These are phyloP conservation scores for Amanita exitialis DNA, from an alignment of 768 basidiomycete species.

Conservation along the genomic window DNA sequence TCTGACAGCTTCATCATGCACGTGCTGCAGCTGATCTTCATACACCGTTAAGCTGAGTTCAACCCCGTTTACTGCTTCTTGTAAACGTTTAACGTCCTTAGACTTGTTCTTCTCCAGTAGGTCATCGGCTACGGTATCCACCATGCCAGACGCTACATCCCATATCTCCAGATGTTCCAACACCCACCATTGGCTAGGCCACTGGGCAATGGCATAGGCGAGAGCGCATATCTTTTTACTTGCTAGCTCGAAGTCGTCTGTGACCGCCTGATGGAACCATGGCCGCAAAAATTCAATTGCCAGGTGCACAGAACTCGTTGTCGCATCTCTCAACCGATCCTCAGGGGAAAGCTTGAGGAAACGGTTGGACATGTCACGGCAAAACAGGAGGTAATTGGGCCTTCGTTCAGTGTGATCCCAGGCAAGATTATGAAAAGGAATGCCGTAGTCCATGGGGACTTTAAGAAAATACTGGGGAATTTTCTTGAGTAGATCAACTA, in stretches of 20 bases:
- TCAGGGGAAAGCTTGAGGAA: slow-evolving; percentile 50
- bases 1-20: neutral
- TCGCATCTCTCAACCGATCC: slow-evolving; percentile 52
- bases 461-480: slow-evolving; percentile 63
- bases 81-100: slow-evolving; percentile 38
- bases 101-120: slow-evolving; percentile 39
- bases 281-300: slow-evolving; percentile 58
- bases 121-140: slow-evolving; percentile 56
- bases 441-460: slow-evolving; percentile 7
- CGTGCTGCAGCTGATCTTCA: neutral
- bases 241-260: slow-evolving; percentile 24
- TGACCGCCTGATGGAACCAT: slow-evolving; percentile 51
- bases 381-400: slow-evolving; percentile 58
- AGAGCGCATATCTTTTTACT: slow-evolving; percentile 27
- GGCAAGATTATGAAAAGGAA: slow-evolving; percentile 23
- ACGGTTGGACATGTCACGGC: slow-evolving; percentile 53
- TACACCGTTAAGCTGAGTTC: slow-evolving; percentile 21
- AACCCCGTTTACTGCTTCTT: slow-evolving; percentile 38
- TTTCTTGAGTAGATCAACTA: slow-evolving; percentile 51
- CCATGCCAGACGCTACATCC: slow-evolving; percentile 47
- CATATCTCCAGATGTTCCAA: slow-evolving; percentile 54
- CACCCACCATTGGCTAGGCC: slow-evolving; percentile 64
- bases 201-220: slow-evolving; percentile 43
- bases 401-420: slow-evolving; percentile 56
- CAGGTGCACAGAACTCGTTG: slow-evolving; percentile 56